Base-by-base conservation (phyloP, 208 protist species). In the Leishmania braziliensis region DNA sequence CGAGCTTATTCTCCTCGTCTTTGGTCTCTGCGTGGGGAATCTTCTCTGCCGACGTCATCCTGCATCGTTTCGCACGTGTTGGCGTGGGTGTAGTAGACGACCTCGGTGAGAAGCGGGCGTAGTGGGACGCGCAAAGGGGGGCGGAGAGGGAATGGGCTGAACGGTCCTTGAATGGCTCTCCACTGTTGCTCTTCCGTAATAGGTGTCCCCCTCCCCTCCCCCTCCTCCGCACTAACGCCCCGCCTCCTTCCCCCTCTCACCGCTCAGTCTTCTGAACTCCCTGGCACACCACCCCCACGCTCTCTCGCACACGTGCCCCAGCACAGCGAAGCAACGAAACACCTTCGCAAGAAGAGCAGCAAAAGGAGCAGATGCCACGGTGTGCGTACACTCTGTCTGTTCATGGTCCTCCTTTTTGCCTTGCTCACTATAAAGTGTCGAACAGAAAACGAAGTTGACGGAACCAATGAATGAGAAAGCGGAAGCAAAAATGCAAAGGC, bases 171-270 rank as follows among this genome's bases (percentile, higher is more conserved):
- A 51, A 36, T 20, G 5, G 16, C 60, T 82, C 18, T 65, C 12
- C 53, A 51, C 26, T 84, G 33, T 53, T 46, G 43, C 43, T 78
- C 72, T 29, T 46, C 79, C 65, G 54, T 83, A 54, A 75, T 23
- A 46, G 69, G 75, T 58, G 68, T 39, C 73, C 54, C 29, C 71
- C 53, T 76, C 9, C 16, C 66, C 53, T 56, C 53, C 9, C 53
- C 18, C 53, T 56, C 53, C 53, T 56, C 53, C 18, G 16, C 53
- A 56, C 66, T 78, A 75, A 43, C 68, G 51, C 73, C 58, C 74
- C 63, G 63, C 78, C 29, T 65, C 56, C 65, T 83, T 68, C 54
- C 82, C 74, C 43, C 60, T 69, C 46, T 76, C 26, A 43, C n/a
- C 51, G 14, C 71, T 12, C 60, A 43, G 51, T 14, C 39, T 77